Evolutionary conservation across 495 filamentous ascomycete genomes (phyloP).

Genomic region (Aspergillus cristatus): DNA sequence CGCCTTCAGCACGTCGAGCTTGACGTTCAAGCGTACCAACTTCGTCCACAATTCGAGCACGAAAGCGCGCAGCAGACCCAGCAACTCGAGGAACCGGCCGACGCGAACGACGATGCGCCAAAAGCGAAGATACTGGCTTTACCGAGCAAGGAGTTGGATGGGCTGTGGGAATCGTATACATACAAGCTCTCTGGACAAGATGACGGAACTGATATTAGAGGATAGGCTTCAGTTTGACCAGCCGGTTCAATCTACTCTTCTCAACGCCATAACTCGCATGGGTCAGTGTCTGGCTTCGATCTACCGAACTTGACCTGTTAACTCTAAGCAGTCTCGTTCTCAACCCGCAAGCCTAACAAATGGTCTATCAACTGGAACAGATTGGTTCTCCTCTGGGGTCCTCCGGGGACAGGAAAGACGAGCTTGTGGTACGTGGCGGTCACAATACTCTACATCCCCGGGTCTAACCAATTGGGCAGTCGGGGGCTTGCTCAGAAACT

Average conservation of each 20-base stretch:
- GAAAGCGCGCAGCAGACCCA: conserved; percentile 7
- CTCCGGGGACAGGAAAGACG: conserved; percentile 49
- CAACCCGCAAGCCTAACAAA: conserved; percentile 15
- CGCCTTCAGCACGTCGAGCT: conserved; percentile 12
- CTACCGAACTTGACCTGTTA: background rate
- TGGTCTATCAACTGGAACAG: conserved; percentile 28
- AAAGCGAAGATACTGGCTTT: conserved; percentile 24
- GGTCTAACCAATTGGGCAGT: conserved; percentile 8
- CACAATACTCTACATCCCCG: background rate
- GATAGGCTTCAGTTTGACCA: conserved; percentile 40
- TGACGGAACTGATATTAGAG: background rate
- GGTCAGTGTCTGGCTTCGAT: conserved; percentile 14
- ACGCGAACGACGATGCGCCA: conserved; percentile 4
- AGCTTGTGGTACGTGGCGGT: conserved; percentile 27
- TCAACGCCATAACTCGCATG: conserved; percentile 39
- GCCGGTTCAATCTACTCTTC: conserved; percentile 31
- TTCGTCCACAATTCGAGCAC: conserved; percentile 6
- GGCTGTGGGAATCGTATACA: conserved; percentile 43
- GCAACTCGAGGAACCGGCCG: conserved; percentile 4
- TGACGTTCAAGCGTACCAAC: conserved; percentile 15
- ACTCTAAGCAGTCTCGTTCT: conserved; percentile 22
- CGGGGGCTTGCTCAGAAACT: conserved; percentile 47
- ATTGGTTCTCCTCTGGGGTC: conserved; percentile 42
- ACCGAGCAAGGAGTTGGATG: conserved; percentile 33
- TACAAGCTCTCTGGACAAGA: conserved; percentile 4